Evolutionary conservation across 2,329 filamentous ascomycete genomes (phyloP).

Genomic region (Ophiocordyceps camponoti-leonardi): DNA sequence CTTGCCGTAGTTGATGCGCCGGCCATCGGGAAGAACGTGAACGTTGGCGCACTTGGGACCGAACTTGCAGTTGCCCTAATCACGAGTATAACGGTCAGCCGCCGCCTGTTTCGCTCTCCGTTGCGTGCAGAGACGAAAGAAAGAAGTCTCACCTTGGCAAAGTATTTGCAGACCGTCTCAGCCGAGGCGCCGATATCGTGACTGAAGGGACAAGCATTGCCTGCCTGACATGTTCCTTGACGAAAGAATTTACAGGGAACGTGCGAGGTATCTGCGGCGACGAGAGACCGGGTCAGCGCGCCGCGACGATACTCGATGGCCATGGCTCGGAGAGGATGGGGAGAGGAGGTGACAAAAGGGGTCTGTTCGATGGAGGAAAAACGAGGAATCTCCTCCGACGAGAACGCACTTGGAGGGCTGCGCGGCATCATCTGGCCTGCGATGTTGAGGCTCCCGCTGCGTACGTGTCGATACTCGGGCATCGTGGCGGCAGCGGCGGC

Average conservation of each 20-base stretch:
- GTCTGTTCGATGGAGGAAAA: not conserved
- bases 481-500: slow-evolving; percentile 13
- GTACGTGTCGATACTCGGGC: slow-evolving; percentile 38
- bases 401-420: slow-evolving; percentile 42
- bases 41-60: slow-evolving; percentile 94
- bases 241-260: slow-evolving; percentile 99
- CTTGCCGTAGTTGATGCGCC: slow-evolving; percentile 69
- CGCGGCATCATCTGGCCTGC: slow-evolving; percentile 24
- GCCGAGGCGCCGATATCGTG: slow-evolving; percentile 75
- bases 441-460: slow-evolving; percentile 40
- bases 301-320: no score
- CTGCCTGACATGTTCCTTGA: slow-evolving; percentile 89
- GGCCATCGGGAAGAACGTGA: slow-evolving; percentile 85
- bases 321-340: not conserved
- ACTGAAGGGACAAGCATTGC: slow-evolving; percentile 88
- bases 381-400: not conserved
- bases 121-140: not conserved
- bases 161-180: slow-evolving; percentile 95
- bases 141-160: slow-evolving; percentile 83
- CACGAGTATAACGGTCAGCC: no score
- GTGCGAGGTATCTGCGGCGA: slow-evolving; percentile 65
- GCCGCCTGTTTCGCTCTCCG: no score
- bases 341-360: not conserved
- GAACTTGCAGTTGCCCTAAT: slow-evolving; percentile 99
- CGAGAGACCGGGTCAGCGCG: not conserved